phyloP scores from a whole-genome alignment of 257 asterid genomes.

The Thymus mandschuricus region DNA sequence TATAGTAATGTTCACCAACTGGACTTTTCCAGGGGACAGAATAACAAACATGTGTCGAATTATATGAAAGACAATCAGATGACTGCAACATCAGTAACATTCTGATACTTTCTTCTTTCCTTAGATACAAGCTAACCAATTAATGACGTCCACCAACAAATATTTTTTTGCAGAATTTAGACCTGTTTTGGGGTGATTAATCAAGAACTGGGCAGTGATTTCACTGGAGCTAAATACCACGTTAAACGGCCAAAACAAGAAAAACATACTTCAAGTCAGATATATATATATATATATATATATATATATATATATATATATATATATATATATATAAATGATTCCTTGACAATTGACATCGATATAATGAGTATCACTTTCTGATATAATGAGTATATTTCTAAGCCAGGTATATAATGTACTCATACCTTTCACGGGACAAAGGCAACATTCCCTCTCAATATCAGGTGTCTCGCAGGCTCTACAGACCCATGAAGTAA shows the following conservation, averaged over 20 bases:
- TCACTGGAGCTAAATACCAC: slow-evolving; percentile 3
- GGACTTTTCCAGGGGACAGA: slow-evolving; percentile 15
- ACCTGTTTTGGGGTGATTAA: neutral
- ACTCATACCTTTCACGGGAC: slow-evolving; percentile 93
- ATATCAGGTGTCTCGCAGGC: slow-evolving; percentile 96
- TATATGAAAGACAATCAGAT: slow-evolving; percentile 15
- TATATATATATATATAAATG: no score
- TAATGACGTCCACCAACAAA: slow-evolving; percentile 25
- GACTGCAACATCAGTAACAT: slow-evolving; percentile 1
- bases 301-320: no score
- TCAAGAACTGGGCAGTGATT: neutral
- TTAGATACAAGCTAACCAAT: slow-evolving; percentile 15
- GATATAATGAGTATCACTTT: neutral
- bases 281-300: neutral
- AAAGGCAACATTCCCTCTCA: slow-evolving; percentile 96
- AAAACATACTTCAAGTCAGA: slow-evolving; percentile 6
- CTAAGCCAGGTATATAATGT: slow-evolving; percentile 15
- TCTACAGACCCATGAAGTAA: slow-evolving; percentile 98
- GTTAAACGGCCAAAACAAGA: slow-evolving; percentile 8
- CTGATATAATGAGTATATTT: slow-evolving; percentile 10
- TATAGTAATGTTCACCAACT: slow-evolving; percentile 16
- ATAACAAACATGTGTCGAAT: slow-evolving; percentile 3
- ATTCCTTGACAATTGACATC: no score
- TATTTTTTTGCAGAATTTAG: slow-evolving; percentile 14
- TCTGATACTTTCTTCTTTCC: slow-evolving; percentile 4